Base-by-base conservation (phyloP, 257 asterid genomes). In the Solanum chmielewskii region DNA sequence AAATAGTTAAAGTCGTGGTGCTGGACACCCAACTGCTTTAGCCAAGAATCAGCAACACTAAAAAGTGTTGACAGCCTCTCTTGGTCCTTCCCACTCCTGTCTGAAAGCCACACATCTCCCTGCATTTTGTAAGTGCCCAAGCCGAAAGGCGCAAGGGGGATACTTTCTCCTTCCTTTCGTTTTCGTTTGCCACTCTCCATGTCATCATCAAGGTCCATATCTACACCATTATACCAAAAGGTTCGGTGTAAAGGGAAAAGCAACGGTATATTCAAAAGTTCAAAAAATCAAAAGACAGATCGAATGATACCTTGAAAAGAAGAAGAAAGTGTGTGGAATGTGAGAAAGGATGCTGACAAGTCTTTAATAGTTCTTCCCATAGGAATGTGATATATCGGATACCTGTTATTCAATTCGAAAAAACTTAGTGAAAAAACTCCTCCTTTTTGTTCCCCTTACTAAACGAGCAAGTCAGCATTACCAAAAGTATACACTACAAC, bases 1-100 rank as follows among this genome's bases (percentile, higher is more conserved):
- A 96, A 94, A 91, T 94, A 91, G 93, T 96, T 95, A 91, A 96
- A 96, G 90, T 96, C 98, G 35, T 93, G 99, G 90, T 96, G 99
- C 80, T 94, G 97, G 93, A 95, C 97, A 85, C 94, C 90, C 73
- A 96, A 83, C 86, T 95, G 99, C 98, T 94, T 96, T 87, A 96
- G 96, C 99, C 98, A 95, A 1, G 98, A 96, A 86, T 96, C 98
- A 0, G 99, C 98, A 85, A 89, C 98, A 80, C 99, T 94, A 88
- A 88, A 89, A 11, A 96, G 95, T 5, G 98, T 92, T 59, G 87
- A 88, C 39, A 94, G 87, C 89, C 91, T 92, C 90, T 93, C 93
- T 86, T 91, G 91, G 90, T 91, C 93, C 88, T 81, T 88, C 6
- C 90, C 92, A 52, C 87, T 74, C 82, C 59, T 87, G 90, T 90